phyloP scores from a whole-genome alignment of 1,284 basidiomycete species.

The Austropuccinia psidii region DNA sequence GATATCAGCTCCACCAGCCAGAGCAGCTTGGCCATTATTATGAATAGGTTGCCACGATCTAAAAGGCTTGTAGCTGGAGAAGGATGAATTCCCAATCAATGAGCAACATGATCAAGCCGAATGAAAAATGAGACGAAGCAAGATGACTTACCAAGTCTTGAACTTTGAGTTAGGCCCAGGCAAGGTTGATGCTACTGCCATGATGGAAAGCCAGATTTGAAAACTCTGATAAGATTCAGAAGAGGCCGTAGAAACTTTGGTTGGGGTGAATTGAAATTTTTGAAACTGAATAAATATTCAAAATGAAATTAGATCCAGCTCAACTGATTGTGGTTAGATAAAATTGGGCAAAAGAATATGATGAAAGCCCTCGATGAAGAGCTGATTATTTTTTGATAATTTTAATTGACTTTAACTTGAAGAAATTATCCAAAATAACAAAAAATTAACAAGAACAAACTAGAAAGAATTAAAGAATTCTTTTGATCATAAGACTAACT shows the following conservation, averaged over 20 bases:
- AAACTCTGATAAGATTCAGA: background rate
- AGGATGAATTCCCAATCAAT: background rate
- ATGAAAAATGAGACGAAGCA: background rate
- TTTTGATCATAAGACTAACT: too few species aligned
- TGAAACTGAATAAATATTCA: slow-evolving; percentile 2
- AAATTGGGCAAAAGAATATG: too few species aligned
- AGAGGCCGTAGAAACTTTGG: background rate
- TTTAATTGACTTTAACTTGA: too few species aligned
- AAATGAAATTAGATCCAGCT: background rate
- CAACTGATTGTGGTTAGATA: too few species aligned
- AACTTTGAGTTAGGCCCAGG: background rate
- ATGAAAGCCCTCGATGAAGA: too few species aligned
- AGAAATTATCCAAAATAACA: too few species aligned
- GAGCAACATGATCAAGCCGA: background rate
- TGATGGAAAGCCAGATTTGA: background rate
- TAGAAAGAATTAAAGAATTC: too few species aligned
- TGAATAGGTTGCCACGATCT: slow-evolving; percentile 60
- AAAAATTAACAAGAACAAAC: too few species aligned
- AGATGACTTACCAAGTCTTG: slow-evolving; percentile 11
- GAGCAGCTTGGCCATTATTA: slow-evolving; percentile 74
- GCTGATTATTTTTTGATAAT: too few species aligned
- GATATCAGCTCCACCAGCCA: slow-evolving; percentile 68
- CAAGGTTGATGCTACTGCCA: background rate
- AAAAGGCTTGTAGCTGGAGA: slow-evolving; percentile 39
- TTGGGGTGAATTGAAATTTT: background rate